Evolutionary conservation across 169 alveolate species (phyloP), one percentile per base, ranked within the genome.

Genomic region (Theileria equi): DNA sequence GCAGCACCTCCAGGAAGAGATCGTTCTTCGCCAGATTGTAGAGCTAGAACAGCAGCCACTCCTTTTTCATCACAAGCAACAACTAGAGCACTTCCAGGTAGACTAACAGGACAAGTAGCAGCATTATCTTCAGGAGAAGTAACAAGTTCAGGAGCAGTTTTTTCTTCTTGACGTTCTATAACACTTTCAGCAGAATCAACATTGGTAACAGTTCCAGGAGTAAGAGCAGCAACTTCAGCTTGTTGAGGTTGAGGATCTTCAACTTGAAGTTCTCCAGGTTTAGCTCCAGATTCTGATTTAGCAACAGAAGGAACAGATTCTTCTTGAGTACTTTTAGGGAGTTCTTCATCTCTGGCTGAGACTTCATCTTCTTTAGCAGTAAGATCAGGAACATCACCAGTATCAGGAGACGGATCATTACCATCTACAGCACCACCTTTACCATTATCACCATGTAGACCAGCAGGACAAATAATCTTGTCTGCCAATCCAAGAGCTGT

Each of bases 91-190:
- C n/a, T n/a, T n/a, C n/a, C n/a, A n/a, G n/a, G n/a, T n/a, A n/a
- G n/a, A n/a, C n/a, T n/a, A n/a, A n/a, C n/a, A n/a, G n/a, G n/a
- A n/a, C n/a, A n/a, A n/a, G n/a, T n/a, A n/a, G n/a, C n/a, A n/a
- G n/a, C n/a, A n/a, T n/a, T n/a, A 36, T 28, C 16, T 69, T 16
- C 16, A 57, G n/a, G n/a, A n/a, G n/a, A n/a, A n/a, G n/a, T n/a
- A n/a, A n/a, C n/a, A n/a, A n/a, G n/a, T n/a, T n/a, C 77, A 17
- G 50, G 49, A 28, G 50, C 81, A 28, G 25, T 43, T 19, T 11
- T 5, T 5, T 13, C 34, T 38, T 55, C 62, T 36, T 40, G 45
- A 35, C 35, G 21, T 17, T 38, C 36, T 5, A 35, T 47, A 5
- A 26, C 25, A 21, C 31, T 7, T 54, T n/a, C n/a, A n/a, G n/a